Percentiles rank a stretch among this genome's conserved stretches.
Evolutionary conservation across 148 eudicot genomes (phyloP).

Genomic region (Cornus kousa): DNA sequence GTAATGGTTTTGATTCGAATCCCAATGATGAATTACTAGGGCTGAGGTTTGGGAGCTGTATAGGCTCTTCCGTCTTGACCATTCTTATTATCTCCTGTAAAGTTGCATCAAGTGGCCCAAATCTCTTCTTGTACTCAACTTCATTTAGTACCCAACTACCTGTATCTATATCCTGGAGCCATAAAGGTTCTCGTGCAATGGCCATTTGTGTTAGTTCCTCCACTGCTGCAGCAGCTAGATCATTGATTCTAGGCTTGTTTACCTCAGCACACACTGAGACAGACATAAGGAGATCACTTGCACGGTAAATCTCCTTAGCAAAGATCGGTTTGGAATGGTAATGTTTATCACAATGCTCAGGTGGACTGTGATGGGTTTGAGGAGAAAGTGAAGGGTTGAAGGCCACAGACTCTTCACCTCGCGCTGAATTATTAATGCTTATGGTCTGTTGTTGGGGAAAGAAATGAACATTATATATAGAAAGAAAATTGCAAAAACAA

Average conservation of each 20-base stretch:
- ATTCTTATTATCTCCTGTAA: conserved; percentile 44
- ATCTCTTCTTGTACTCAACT: conserved; percentile 41
- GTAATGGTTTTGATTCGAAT: not conserved
- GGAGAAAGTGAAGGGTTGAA: not conserved
- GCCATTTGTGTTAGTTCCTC: conserved; percentile 50
- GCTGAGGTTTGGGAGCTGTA: conserved; percentile 19
- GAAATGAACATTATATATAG: not conserved
- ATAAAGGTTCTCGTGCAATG: conserved; percentile 44
- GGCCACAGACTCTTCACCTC: not conserved
- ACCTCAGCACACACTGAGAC: conserved; percentile 34
- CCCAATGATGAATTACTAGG: not conserved
- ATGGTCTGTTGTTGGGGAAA: not conserved
- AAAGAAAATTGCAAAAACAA: not conserved
- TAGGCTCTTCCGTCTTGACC: conserved; percentile 30
- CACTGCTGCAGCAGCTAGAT: conserved; percentile 38
- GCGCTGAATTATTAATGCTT: not conserved
- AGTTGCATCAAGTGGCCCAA: conserved; percentile 42
- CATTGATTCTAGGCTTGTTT: conserved; percentile 33
- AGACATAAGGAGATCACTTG: conserved; percentile 48
- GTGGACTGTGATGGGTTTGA: not conserved
- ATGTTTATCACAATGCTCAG: not conserved
- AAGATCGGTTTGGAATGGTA: not conserved
- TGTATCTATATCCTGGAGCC: conserved; percentile 38
- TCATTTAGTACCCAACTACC: conserved; percentile 38
- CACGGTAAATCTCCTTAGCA: not conserved